Conservation (phyloP, 2,329 filamentous ascomycete genomes). For the Ophiostoma sp. region DNA sequence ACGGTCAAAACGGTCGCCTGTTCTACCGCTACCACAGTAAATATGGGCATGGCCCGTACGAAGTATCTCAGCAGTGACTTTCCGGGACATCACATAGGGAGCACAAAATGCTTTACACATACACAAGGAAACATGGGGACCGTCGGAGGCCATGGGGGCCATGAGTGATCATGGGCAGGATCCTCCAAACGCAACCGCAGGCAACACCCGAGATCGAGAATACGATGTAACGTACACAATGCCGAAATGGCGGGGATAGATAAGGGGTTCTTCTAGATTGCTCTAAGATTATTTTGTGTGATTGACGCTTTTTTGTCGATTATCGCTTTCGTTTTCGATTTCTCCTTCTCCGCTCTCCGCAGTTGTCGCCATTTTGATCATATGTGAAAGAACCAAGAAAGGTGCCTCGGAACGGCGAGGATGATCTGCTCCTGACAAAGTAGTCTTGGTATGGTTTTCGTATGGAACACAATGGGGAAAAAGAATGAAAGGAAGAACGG, state of each 20-base stretch:
- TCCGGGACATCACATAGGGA: neutral
- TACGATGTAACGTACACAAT: neutral
- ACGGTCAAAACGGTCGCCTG: neutral
- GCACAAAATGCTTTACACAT: neutral
- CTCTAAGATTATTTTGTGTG: neutral
- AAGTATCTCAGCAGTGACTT: neutral
- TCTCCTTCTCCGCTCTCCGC: too few relatives aligned
- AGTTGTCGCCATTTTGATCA: neutral
- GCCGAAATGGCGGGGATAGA: neutral
- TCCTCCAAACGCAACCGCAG: neutral
- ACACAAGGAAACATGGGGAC: neutral
- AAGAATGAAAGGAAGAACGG: neutral
- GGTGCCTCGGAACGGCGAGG: neutral
- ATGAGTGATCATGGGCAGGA: neutral
- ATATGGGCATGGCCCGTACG: neutral
- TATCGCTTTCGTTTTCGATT: neutral
- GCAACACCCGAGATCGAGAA: slow-evolving; percentile 15
- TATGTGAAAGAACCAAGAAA: neutral
- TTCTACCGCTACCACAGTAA: neutral
- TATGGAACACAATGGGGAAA: neutral
- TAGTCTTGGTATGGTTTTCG: neutral
- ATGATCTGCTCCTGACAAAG: neutral
- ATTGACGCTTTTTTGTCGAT: neutral
- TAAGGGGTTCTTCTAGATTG: neutral
- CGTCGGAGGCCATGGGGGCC: neutral